Evolutionary conservation across 129 eudicot species (phyloP).

Genomic region (Pseudognaphalium luteoalbum): DNA sequence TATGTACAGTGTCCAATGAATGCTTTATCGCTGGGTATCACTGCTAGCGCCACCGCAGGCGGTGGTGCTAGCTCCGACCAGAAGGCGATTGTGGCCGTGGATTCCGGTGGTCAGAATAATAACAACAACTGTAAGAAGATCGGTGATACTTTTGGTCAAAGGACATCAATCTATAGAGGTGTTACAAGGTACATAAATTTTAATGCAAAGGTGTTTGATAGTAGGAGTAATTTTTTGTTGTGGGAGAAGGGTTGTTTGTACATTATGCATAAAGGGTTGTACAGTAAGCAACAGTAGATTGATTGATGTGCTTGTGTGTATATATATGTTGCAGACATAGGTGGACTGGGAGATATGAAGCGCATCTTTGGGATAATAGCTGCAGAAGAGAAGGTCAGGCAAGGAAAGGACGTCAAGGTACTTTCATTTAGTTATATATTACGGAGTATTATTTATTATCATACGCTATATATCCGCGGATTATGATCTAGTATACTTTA

Average conservation of each 20-base stretch:
- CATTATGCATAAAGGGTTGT: constrained; percentile 11
- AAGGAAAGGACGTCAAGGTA: constrained; percentile 99
- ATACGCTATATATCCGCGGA: too few species aligned
- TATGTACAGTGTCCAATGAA: constrained; percentile 45
- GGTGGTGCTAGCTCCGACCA: constrained; percentile 14
- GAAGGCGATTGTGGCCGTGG: constrained; percentile 54
- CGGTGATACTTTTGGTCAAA: constrained; percentile 86
- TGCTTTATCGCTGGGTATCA: constrained; percentile 57
- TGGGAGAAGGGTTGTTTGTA: background rate
- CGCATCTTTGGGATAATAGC: constrained; percentile 99
- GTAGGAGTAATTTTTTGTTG: constrained; percentile 6
- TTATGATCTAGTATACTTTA: background rate
- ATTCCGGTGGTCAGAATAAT: constrained; percentile 39
- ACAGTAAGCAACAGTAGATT: constrained; percentile 4
- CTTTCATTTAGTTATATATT: background rate
- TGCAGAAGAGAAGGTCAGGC: constrained; percentile 99
- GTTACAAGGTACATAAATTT: constrained; percentile 67
- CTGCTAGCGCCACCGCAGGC: constrained; percentile 2
- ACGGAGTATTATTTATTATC: too few species aligned
- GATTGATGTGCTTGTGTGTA: constrained; percentile 1
- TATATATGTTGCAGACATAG: constrained; percentile 69
- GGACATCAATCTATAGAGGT: constrained; percentile 95
- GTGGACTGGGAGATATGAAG: constrained; percentile 99
- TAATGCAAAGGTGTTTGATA: background rate
- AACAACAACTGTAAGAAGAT: constrained; percentile 51